Evolutionary conservation across 225 moss, liverwort and hornwort genomes (phyloP), one percentile per base, ranked within the genome.

Genomic region (Neckera pumila): DNA sequence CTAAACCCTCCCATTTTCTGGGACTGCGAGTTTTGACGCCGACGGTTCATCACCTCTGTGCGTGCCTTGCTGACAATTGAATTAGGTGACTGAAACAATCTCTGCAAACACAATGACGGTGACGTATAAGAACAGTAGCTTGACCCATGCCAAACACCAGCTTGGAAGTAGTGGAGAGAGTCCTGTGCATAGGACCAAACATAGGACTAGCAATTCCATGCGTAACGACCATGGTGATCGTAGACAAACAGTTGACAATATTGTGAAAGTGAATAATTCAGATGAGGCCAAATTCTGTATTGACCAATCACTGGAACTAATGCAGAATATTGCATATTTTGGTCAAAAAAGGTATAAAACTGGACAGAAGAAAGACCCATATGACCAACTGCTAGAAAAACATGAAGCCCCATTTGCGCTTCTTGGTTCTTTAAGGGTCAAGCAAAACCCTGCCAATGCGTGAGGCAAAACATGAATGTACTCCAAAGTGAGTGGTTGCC

Each of bases 51-150:
- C 70, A 80, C 91, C 82, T 92, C 94, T 17, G 96, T 98, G 28
- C 98, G 95, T 14, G 94, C 94, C 90, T 98, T 98, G 83, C 95
- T 96, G 58, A 96, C 91, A 81, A 94, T 75, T 34, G 96, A 97
- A 84, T 97, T 97, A 40, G 97, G 97, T 33, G 96, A 97, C 94
- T 95, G 95, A 72, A 93, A 72, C 95, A 97, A 57, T 61, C 95
- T 96, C 97, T 97, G 95, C 85, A 83, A 71, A 79, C 14, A 85
- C 26, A 81, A 59, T 11, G 17, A 60, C 28, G 54, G 65, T 45
- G 31, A 38, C 80, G 14, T 16, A 66, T 85, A 82, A 86, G 67
- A 56, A 65, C 19, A 69, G 15, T 25, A 19, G n/a, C 84, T 54
- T 51, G 19, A 66, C 42, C 30, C 19, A 69, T 14, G 40, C 53